Conservation (phyloP, 2,329 filamentous ascomycete species). For the Neopestalotiopsis sp. region DNA sequence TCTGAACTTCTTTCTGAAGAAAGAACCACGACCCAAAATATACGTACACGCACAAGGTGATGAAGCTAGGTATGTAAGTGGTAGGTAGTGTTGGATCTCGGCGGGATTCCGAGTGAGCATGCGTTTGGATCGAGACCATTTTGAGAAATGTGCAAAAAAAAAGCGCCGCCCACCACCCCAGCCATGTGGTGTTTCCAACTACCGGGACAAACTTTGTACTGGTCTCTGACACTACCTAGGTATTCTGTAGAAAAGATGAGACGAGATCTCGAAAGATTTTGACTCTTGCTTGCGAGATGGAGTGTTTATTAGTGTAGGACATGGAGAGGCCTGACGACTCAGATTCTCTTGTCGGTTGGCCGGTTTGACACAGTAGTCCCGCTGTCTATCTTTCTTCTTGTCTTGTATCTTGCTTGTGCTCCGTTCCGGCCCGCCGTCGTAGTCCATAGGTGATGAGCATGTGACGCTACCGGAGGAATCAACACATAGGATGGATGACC, state of each 20-base stretch:
- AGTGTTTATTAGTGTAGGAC: neutral
- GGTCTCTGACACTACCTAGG: neutral
- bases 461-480: constrained; percentile 14
- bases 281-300: neutral
- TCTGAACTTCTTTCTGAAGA: neutral
- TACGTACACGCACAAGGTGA: neutral
- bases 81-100: constrained; percentile 1
- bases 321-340: neutral
- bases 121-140: neutral
- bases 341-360: neutral
- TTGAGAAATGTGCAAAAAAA: neutral
- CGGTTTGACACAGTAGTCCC: neutral
- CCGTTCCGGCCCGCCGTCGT: constrained; percentile 5
- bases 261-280: neutral
- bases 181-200: constrained; percentile 1
- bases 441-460: constrained; percentile 9
- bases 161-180: neutral
- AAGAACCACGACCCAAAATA: neutral
- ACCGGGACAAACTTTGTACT: neutral
- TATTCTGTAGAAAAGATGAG: neutral
- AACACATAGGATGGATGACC: constrained; percentile 2
- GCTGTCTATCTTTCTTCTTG: neutral
- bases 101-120: constrained; percentile 6
- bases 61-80: neutral
- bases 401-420: neutral